A percentile compares a stretch with the other conserved stretches of the same genome.
These are phyloP conservation scores for Xylariaceae sp. DNA, from an alignment of 2,329 filamentous ascomycete genomes.

Conservation along the genomic window DNA sequence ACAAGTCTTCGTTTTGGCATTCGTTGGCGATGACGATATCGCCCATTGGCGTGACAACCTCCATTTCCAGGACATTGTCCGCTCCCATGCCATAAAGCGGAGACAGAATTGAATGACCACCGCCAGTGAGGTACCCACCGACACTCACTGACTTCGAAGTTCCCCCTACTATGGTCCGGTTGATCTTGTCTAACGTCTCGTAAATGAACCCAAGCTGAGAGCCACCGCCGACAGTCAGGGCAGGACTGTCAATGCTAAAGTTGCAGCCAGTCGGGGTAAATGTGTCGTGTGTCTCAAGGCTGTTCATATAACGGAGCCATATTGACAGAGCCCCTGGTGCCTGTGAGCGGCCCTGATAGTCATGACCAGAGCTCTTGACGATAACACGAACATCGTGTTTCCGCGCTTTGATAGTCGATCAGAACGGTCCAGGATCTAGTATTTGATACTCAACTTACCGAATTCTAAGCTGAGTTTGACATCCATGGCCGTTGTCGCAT, in stretches of 20 bases:
- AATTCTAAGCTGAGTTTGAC: conserved; percentile 39
- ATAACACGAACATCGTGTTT: conserved; percentile 40
- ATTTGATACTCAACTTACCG: conserved; percentile 29
- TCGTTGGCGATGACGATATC: conserved; percentile 47
- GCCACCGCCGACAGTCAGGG: conserved; percentile 50
- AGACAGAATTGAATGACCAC: conserved; percentile 52
- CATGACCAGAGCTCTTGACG: conserved; percentile 42
- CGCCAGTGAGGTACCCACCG: conserved; percentile 57
- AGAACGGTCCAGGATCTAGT: neutral
- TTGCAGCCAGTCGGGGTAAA: conserved; percentile 41
- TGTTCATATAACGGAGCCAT: conserved; percentile 47
- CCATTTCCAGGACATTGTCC: conserved; percentile 56
- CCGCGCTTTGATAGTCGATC: conserved; percentile 30
- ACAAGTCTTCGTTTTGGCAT: conserved; percentile 51
- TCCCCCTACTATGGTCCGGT: conserved; percentile 50
- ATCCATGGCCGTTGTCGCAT: conserved; percentile 34
- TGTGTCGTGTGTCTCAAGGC: conserved; percentile 34
- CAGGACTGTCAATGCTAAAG: conserved; percentile 40
- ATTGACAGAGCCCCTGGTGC: conserved; percentile 48
- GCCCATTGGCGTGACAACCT: conserved; percentile 50
- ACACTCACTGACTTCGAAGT: conserved; percentile 51
- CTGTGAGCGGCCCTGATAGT: conserved; percentile 42
- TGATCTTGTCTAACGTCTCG: conserved; percentile 38
- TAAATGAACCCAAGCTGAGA: conserved; percentile 47
- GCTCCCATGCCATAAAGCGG: conserved; percentile 54